phyloP scores from a whole-genome alignment of 2,329 filamentous ascomycete genomes.

The Taxawa tesnikishii region DNA sequence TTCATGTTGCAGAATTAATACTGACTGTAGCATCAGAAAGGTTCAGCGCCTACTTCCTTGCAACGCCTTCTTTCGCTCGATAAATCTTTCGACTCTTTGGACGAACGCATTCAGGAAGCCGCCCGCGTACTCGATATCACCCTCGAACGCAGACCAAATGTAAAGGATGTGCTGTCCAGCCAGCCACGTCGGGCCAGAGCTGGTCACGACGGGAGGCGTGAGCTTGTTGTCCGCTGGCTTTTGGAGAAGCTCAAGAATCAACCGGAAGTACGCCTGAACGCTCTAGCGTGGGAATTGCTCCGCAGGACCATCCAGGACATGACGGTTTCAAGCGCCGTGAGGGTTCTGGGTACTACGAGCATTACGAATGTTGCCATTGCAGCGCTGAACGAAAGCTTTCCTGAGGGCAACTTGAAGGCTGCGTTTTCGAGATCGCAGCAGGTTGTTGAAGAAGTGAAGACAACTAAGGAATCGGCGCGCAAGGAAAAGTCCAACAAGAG shows the following conservation, averaged over 20 bases:
- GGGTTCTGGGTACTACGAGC: background rate
- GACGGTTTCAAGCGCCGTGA: conserved; percentile 1
- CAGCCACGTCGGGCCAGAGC: background rate
- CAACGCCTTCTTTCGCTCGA: conserved; percentile 27
- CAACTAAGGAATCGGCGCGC: background rate
- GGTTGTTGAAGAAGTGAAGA: background rate
- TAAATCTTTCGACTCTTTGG: conserved; percentile 21
- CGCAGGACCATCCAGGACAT: conserved; percentile 3
- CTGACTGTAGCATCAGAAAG: background rate
- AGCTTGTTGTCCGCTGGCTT: conserved; percentile 57
- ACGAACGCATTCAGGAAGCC: conserved; percentile 28
- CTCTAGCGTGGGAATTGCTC: conserved; percentile 47
- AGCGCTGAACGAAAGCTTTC: background rate
- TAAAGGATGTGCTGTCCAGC: background rate
- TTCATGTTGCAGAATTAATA: too few relatives aligned
- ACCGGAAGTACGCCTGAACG: conserved; percentile 27
- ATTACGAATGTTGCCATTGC: background rate
- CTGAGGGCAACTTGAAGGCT: conserved; percentile 10
- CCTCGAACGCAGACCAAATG: conserved; percentile 5
- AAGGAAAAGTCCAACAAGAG: conserved; percentile 4
- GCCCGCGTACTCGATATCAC: conserved; percentile 24
- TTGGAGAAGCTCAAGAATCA: conserved; percentile 44
- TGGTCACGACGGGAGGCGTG: conserved; percentile 31
- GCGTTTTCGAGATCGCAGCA: background rate
- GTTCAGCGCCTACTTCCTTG: conserved; percentile 11